Conservation (phyloP, 257 asterid species). For the Solanum dulcamara region DNA sequence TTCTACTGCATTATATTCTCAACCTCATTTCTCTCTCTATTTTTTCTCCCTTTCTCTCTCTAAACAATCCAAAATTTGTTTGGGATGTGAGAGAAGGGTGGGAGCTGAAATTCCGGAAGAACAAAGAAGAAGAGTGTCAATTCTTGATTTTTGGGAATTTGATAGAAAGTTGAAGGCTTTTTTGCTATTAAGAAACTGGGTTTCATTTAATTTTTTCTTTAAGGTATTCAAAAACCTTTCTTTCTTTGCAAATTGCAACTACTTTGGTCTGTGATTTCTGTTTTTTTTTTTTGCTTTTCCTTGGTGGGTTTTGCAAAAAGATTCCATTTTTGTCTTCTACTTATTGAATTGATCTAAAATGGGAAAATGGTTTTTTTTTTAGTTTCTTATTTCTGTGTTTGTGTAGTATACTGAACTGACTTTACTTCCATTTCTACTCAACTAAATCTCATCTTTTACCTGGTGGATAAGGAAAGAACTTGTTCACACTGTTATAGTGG, state of each 20-base stretch:
- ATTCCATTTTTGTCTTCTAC: slow-evolving; percentile 3
- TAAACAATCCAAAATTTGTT: slow-evolving; percentile 6
- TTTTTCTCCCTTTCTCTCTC: slow-evolving; percentile 5
- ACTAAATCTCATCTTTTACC: slow-evolving; percentile 12
- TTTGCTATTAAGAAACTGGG: background rate
- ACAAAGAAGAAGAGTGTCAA: background rate
- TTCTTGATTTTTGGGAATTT: slow-evolving; percentile 12
- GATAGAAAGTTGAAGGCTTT: slow-evolving; percentile 12
- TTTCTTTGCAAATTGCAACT: slow-evolving; percentile 4
- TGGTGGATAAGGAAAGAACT: slow-evolving; percentile 23
- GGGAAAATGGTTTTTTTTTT: background rate
- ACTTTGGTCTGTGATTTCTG: background rate
- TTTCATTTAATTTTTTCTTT: slow-evolving; percentile 2
- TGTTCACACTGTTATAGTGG: slow-evolving; percentile 4
- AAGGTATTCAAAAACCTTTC: slow-evolving; percentile 18
- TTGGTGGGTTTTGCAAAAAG: slow-evolving; percentile 20
- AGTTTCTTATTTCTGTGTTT: background rate
- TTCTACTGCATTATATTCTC: background rate
- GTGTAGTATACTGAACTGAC: slow-evolving; percentile 6
- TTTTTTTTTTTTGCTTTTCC: background rate
- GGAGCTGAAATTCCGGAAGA: slow-evolving; percentile 2
- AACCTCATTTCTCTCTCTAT: background rate
- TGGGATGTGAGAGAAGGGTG: background rate
- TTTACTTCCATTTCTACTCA: slow-evolving; percentile 7
- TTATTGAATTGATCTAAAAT: background rate